Evolutionary conservation across 2,329 filamentous ascomycete species (phyloP), one percentile per base, ranked within the genome.

Genomic region (Aspergillus ustus): DNA sequence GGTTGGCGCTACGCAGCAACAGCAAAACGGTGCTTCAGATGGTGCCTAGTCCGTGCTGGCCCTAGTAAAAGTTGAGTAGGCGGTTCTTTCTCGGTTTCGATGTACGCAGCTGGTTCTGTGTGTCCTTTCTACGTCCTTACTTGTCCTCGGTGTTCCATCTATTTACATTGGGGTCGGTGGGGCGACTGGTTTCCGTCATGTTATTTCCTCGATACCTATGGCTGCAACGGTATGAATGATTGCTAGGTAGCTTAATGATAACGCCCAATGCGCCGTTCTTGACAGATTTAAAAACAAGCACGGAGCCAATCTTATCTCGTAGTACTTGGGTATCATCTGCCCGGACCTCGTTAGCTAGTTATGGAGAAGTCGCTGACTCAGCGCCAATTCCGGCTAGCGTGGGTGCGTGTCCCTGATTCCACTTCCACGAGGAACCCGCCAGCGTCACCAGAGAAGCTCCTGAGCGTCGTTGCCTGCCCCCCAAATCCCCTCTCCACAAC

Each of bases 1-100:
- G 85, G 91, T 89, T 62, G 86, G 86, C 49, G 87, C 86, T 22
- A 85, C 86, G 55, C 86, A 89, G 68, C 78, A 79, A 65, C 75
- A 78, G 65, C 72, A 75, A 59, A 73, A 67, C 37, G 66, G 65
- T 50, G 62, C 57, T 45, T 65, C 72, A 48, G 73, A 75, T 61
- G 64, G 62, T 44, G 40, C 60, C 17, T 69, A 69, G 45, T 20
- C 34, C 7, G 40, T 28, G 13, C 29, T 31, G 25, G 25, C 25
- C 25, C 25, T 15, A 29, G 17, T 34, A 37, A 28, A 29, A 43
- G 44, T 43, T 40, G 25, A 34, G 29, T 48, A 29, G 29, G 22
- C 25, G 25, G 31, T n/a, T 52, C 19, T 63, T 63, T 62, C 40
- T 31, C 53, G 22, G 9, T 40, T 53, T 34, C 19, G 55, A 55